phyloP scores from a whole-genome alignment of 2,329 filamentous ascomycete genomes.

The Trichoderma sp. region DNA sequence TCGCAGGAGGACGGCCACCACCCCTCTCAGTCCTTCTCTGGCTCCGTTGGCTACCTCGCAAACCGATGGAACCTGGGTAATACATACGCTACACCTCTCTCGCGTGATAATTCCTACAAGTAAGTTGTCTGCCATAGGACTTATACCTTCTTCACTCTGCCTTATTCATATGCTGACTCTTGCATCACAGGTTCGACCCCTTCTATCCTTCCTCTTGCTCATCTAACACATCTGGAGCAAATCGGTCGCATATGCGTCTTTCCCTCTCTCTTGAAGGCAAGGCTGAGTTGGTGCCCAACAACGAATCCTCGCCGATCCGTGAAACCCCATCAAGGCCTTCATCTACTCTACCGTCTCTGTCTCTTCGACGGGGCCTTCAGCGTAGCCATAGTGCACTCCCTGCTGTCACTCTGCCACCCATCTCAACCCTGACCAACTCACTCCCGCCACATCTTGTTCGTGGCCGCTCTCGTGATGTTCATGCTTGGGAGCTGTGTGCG shows the following conservation, averaged over 20 bases:
- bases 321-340: constrained; percentile 53
- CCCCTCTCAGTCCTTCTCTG: constrained; percentile 48
- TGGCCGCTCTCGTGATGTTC: constrained; percentile 82
- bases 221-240: constrained; percentile 45
- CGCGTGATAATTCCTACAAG: constrained; percentile 52
- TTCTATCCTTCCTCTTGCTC: constrained; percentile 50
- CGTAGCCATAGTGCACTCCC: constrained; percentile 72
- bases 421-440: constrained; percentile 56
- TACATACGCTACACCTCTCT: constrained; percentile 54
- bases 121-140: constrained; percentile 38
- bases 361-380: constrained; percentile 60
- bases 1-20: constrained; percentile 38
- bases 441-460: constrained; percentile 61
- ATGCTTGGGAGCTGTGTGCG: constrained; percentile 90
- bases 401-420: constrained; percentile 60
- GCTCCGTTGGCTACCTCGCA: constrained; percentile 55
- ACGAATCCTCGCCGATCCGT: constrained; percentile 67
- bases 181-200: constrained; percentile 46
- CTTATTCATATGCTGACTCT: constrained; percentile 4
- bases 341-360: constrained; percentile 52
- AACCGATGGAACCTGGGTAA: constrained; percentile 61
- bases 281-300: constrained; percentile 78
- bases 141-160: background rate
- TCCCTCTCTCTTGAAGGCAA: constrained; percentile 87
- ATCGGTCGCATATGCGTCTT: constrained; percentile 67